Evolutionary conservation across 371 early-diverging fungal species (phyloP).

Genomic region (Syncephalastrum monosporum): DNA sequence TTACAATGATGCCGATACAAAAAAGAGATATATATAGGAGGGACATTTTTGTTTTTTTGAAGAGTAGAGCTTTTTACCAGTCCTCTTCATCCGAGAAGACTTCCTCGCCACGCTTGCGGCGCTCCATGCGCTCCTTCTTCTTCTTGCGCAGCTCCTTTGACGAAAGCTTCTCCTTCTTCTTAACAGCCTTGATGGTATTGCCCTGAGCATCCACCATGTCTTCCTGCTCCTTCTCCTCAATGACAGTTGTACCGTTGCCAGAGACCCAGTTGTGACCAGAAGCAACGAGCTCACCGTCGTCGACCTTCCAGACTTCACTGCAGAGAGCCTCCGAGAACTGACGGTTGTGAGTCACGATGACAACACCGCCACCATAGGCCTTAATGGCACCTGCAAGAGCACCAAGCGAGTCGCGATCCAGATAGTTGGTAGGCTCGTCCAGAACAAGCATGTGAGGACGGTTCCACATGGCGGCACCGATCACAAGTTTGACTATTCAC

Average conservation of each 20-base stretch:
- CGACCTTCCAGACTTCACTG: slow-evolving; percentile 75
- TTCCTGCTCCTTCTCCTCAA: slow-evolving; percentile 38
- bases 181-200: slow-evolving; percentile 47
- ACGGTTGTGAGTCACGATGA: slow-evolving; percentile 77
- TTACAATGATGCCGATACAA: neutral
- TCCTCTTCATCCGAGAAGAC: slow-evolving; percentile 52
- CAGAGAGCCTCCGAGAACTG: slow-evolving; percentile 72
- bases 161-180: slow-evolving; percentile 51
- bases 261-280: slow-evolving; percentile 57
- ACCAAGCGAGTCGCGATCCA: slow-evolving; percentile 78
- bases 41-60: slow-evolving; percentile 1
- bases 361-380: slow-evolving; percentile 74
- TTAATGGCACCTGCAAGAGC: slow-evolving; percentile 67
- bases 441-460: slow-evolving; percentile 86
- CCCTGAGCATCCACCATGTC: slow-evolving; percentile 52
- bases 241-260: slow-evolving; percentile 40
- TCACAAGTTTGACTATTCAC: slow-evolving; percentile 70
- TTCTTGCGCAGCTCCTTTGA: slow-evolving; percentile 54
- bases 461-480: slow-evolving; percentile 85
- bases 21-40: slow-evolving; percentile 2
- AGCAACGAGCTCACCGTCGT: slow-evolving; percentile 59
- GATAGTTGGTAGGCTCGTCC: slow-evolving; percentile 89
- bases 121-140: slow-evolving; percentile 60
- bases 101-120: slow-evolving; percentile 59
- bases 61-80: slow-evolving; percentile 22